These are phyloP conservation scores for Magnolia officinalis DNA, from an alignment of 164 flowering plant species.

Conservation along the genomic window DNA sequence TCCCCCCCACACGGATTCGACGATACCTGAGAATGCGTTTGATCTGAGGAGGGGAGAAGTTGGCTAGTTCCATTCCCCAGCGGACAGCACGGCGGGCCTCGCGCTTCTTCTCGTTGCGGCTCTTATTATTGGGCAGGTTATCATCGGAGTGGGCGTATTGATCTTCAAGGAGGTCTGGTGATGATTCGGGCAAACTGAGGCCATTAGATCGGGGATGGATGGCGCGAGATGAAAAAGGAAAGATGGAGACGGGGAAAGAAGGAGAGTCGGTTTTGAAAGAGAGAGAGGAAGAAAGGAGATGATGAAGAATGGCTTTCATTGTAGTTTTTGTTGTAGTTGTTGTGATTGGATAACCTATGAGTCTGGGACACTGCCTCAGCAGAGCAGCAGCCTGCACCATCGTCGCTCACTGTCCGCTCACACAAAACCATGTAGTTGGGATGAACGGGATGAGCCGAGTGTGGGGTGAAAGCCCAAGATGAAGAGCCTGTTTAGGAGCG, in stretches of 20 bases:
- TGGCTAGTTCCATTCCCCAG: conserved; percentile 89
- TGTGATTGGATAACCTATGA: conserved; percentile 1
- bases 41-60: conserved; percentile 65
- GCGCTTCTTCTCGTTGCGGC: conserved; percentile 80
- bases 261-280: neutral
- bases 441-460: too few relatives aligned
- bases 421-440: neutral
- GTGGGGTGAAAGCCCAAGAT: too few relatives aligned
- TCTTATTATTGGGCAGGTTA: conserved; percentile 36
- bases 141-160: conserved; percentile 20
- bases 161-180: conserved; percentile 11
- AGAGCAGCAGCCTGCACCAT: neutral
- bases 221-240: conserved; percentile 16
- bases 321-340: neutral
- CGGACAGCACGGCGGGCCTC: conserved; percentile 74
- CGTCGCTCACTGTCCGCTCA: neutral
- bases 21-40: conserved; percentile 65
- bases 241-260: neutral
- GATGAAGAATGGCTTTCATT: conserved; percentile 8
- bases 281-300: conserved; percentile 5
- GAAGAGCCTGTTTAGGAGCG: too few relatives aligned
- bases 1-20: neutral
- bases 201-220: conserved; percentile 35
- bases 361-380: conserved; percentile 21
- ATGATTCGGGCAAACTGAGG: conserved; percentile 24